phyloP scores from a whole-genome alignment of 352 stramenopile genomes.

The Pythium plurisporium region DNA sequence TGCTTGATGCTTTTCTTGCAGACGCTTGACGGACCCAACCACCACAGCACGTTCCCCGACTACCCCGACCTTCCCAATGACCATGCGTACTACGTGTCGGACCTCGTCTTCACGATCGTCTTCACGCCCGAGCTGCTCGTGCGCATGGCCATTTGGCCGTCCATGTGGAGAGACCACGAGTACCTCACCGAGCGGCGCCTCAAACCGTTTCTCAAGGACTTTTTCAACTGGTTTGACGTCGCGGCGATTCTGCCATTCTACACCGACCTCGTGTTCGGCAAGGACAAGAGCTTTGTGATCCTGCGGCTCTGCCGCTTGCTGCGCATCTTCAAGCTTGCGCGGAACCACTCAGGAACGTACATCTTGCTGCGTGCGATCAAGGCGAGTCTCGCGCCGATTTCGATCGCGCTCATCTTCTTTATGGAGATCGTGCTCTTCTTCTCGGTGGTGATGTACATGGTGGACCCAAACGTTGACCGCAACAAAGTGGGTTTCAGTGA shows the following conservation, averaged over 20 bases:
- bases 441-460: constrained; percentile 75
- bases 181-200: constrained; percentile 61
- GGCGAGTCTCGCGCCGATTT: constrained; percentile 70
- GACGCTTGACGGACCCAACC: constrained; percentile 71
- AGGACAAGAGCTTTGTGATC: constrained; percentile 72
- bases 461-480: constrained; percentile 65
- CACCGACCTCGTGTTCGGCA: constrained; percentile 62
- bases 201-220: constrained; percentile 60
- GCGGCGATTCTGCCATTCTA: constrained; percentile 70
- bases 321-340: constrained; percentile 77
- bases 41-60: constrained; percentile 54
- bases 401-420: constrained; percentile 77
- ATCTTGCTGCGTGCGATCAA: constrained; percentile 69
- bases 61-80: constrained; percentile 54
- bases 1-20: constrained; percentile 74
- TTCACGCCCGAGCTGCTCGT: constrained; percentile 70
- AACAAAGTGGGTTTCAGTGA: constrained; percentile 64
- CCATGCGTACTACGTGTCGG: constrained; percentile 49
- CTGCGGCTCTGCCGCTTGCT: constrained; percentile 62
- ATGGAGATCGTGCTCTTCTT: constrained; percentile 80
- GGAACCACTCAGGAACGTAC: constrained; percentile 76
- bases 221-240: constrained; percentile 84
- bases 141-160: constrained; percentile 68
- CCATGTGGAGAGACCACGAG: constrained; percentile 64
- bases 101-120: constrained; percentile 67